A percentile compares a stretch with the other conserved stretches of the same genome.
phyloP scores from a whole-genome alignment of 164 flowering plant species.

The Santalum album region DNA sequence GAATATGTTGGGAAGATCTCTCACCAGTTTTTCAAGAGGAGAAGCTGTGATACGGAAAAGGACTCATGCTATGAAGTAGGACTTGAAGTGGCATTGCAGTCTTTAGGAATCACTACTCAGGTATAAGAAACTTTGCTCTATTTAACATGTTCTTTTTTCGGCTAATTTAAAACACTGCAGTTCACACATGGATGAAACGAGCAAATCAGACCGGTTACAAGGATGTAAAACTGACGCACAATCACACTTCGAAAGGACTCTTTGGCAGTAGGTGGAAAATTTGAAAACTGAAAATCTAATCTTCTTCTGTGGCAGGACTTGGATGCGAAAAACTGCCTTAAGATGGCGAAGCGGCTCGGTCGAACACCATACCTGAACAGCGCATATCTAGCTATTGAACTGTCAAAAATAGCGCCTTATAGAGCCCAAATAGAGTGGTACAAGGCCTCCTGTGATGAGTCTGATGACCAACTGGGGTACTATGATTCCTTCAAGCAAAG shows the following conservation, averaged over 20 bases:
- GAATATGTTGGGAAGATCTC: constrained; percentile 28
- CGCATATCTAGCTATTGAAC: constrained; percentile 40
- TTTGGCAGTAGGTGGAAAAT: no score
- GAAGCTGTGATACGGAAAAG: constrained; percentile 13
- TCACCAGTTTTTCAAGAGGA: constrained; percentile 29
- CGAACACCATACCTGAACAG: constrained; percentile 39
- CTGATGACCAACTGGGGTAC: constrained; percentile 57
- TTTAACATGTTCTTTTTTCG: no score
- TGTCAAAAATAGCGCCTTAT: constrained; percentile 38
- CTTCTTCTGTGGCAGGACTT: constrained; percentile 20
- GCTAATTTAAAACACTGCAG: no score
- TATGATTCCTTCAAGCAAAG: constrained; percentile 61
- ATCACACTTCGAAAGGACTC: no score
- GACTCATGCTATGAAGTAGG: constrained; percentile 54
- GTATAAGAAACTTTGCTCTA: constrained; percentile 15
- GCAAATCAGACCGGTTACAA: no score
- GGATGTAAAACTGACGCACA: no score
- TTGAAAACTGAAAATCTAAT: no score
- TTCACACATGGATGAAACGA: no score
- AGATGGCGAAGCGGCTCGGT: constrained; percentile 38
- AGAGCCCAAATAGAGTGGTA: constrained; percentile 82
- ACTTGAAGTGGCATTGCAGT: constrained; percentile 45
- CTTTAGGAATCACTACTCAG: constrained; percentile 32
- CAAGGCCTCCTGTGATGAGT: constrained; percentile 47
- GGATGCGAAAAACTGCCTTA: constrained; percentile 32